Evolutionary conservation across 176 grass and related monocot species (phyloP).

Genomic region (Puya raimondii): DNA sequence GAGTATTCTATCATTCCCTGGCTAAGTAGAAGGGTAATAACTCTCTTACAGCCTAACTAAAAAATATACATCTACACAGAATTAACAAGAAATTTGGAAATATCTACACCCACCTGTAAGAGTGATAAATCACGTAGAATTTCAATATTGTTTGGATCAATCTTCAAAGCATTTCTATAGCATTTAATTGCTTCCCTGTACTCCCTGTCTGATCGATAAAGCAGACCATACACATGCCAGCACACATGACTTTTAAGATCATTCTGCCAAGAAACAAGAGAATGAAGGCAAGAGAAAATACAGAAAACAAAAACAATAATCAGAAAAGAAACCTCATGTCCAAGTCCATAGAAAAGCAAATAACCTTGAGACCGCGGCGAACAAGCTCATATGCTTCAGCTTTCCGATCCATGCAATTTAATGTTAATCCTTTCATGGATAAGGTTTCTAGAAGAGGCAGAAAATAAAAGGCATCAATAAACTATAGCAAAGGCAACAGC

Average conservation of each 20-base stretch:
- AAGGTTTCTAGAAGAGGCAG: constrained; percentile 69
- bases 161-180: constrained; percentile 98
- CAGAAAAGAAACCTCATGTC: constrained; percentile 6
- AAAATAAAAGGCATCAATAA: not conserved
- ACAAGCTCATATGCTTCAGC: constrained; percentile 98
- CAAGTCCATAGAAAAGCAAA: constrained; percentile 6
- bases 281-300: constrained; percentile 2
- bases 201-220: constrained; percentile 96
- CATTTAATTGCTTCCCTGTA: constrained; percentile 99
- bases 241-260: constrained; percentile 99
- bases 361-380: constrained; percentile 94
- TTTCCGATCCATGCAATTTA: constrained; percentile 99
- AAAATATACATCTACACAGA: not conserved
- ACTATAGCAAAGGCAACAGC: not conserved
- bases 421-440: constrained; percentile 97
- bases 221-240: constrained; percentile 98
- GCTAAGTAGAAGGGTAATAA: not conserved
- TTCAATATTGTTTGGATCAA: constrained; percentile 98
- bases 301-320: constrained; percentile 4
- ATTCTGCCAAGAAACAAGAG: constrained; percentile 40
- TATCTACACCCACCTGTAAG: constrained; percentile 59
- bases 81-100: not conserved
- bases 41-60: not conserved
- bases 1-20: too few species aligned
- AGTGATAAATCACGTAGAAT: constrained; percentile 94